Conservation (phyloP, 2,329 filamentous ascomycete species). For the Fulvia fulva region DNA sequence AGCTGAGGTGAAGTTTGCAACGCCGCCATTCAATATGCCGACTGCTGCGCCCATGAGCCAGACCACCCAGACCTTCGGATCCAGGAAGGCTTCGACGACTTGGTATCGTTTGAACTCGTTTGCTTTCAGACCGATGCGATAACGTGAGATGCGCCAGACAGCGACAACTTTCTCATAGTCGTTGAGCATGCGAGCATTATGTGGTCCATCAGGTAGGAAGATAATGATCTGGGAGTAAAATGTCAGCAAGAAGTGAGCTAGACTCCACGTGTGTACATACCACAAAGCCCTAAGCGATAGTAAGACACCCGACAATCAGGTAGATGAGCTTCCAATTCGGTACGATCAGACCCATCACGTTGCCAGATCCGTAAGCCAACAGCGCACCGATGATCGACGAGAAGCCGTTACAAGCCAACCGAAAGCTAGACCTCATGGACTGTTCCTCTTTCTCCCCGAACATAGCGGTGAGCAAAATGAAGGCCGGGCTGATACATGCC, state of each 20-base stretch:
- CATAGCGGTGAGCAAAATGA: slow-evolving; percentile 37
- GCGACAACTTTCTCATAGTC: slow-evolving; percentile 49
- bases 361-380: slow-evolving; percentile 26
- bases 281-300: slow-evolving; percentile 16
- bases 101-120: slow-evolving; percentile 53
- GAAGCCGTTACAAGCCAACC: slow-evolving; percentile 17
- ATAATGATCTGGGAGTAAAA: neutral
- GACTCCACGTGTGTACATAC: neutral
- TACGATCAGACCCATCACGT: slow-evolving; percentile 16
- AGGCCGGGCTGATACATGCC: slow-evolving; percentile 35
- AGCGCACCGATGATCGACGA: slow-evolving; percentile 22
- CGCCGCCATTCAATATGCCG: slow-evolving; percentile 40
- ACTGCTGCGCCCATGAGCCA: slow-evolving; percentile 42
- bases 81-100: slow-evolving; percentile 51
- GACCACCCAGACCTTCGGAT: slow-evolving; percentile 57
- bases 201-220: slow-evolving; percentile 49
- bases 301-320: slow-evolving; percentile 23
- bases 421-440: slow-evolving; percentile 20
- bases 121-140: slow-evolving; percentile 47
- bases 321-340: slow-evolving; percentile 32
- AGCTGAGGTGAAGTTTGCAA: slow-evolving; percentile 17
- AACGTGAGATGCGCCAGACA: slow-evolving; percentile 35
- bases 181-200: slow-evolving; percentile 51
- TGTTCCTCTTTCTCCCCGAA: slow-evolving; percentile 35
- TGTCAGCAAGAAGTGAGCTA: neutral